Evolutionary conservation across 192 early-diverging fungal genomes (phyloP).

Genomic region (Borealophlyctis nickersoniae): DNA sequence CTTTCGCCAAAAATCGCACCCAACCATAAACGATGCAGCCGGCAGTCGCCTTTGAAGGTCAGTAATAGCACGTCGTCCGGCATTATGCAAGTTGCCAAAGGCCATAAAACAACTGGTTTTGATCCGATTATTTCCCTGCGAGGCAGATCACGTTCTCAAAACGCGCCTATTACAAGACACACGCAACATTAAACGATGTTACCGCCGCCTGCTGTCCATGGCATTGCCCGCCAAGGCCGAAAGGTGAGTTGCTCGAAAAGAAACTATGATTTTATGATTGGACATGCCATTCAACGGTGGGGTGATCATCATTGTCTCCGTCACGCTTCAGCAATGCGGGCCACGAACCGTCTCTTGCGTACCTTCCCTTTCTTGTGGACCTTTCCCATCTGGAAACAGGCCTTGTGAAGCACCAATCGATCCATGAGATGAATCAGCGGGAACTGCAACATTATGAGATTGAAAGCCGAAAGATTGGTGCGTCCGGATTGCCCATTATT

Average conservation of each 20-base stretch:
- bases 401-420: conserved; percentile 44
- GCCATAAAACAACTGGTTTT: no score
- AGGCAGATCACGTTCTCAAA: not conserved
- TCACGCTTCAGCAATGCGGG: not conserved
- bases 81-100: no score
- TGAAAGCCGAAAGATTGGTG: conserved; percentile 36
- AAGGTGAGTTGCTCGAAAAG: not conserved
- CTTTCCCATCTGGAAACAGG: conserved; percentile 40
- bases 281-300: no score
- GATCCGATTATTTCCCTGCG: no score
- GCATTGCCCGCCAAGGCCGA: not conserved
- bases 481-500: not conserved
- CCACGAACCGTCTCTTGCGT: no score
- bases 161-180: not conserved
- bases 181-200: not conserved
- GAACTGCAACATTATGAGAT: conserved; percentile 45
- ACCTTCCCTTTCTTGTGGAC: conserved; percentile 36
- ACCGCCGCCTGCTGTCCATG: not conserved
- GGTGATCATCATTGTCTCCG: no score
- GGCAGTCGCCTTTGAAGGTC: no score
- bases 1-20: no score
- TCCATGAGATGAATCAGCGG: conserved; percentile 51
- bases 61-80: no score
- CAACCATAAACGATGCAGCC: no score
- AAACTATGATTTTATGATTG: not conserved